These are phyloP conservation scores for Nelumbo lutea DNA, from an alignment of 164 flowering plant genomes.

Conservation along the genomic window DNA sequence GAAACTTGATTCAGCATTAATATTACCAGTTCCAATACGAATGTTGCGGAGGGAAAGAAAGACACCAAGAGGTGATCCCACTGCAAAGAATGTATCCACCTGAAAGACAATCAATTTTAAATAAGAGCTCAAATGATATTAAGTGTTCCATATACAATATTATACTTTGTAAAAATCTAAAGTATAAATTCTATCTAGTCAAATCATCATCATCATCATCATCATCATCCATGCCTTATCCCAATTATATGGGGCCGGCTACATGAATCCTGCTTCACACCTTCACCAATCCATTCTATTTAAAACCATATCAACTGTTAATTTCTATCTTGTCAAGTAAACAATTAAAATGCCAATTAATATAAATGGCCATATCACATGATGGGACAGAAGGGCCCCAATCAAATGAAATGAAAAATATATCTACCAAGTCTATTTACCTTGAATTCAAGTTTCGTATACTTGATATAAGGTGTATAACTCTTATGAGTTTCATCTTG, in stretches of 20 bases:
- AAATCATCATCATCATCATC: too few species aligned
- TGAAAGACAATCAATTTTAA: conserved; percentile 20
- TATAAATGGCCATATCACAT: neutral
- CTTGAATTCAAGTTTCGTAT: conserved; percentile 90
- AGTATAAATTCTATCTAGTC: neutral
- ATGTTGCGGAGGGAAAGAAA: conserved; percentile 94
- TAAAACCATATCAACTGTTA: too few species aligned
- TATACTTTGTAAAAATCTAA: neutral
- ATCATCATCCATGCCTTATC: too few species aligned
- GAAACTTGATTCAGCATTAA: neutral
- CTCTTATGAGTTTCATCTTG: conserved; percentile 35
- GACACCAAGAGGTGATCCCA: conserved; percentile 97
- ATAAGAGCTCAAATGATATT: neutral
- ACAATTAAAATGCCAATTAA: too few species aligned
- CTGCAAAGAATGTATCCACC: conserved; percentile 99
- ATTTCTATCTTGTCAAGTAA: too few species aligned
- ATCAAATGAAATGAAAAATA: neutral
- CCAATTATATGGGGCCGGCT: too few species aligned
- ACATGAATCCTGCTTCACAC: too few species aligned
- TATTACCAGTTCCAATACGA: conserved; percentile 86
- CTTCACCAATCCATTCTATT: too few species aligned
- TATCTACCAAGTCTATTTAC: conserved; percentile 21
- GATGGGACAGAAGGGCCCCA: neutral
- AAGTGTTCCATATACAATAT: neutral
- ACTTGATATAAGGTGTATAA: conserved; percentile 69